These are phyloP conservation scores for Schoenoplectus tabernaemontani DNA, from an alignment of 202 grass and related monocot genomes.

Conservation along the genomic window DNA sequence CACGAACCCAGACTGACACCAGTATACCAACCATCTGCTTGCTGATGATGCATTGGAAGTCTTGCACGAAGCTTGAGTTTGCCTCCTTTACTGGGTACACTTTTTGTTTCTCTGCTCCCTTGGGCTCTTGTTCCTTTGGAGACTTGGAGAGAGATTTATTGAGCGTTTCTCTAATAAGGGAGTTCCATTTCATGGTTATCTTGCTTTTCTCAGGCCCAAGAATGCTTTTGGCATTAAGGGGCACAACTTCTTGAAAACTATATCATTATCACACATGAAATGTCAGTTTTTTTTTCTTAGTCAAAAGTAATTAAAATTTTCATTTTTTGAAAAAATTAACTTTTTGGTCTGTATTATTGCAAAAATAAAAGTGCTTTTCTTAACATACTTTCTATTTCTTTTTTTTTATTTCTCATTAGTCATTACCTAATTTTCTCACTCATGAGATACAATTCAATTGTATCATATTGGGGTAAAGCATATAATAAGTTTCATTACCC, in stretches of 20 bases:
- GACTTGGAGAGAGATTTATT: conserved; percentile 34
- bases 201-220: conserved; percentile 63
- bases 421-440: neutral
- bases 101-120: conserved; percentile 29
- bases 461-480: neutral
- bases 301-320: neutral
- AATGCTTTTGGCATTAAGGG: conserved; percentile 65
- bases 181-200: conserved; percentile 62
- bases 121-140: neutral
- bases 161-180: conserved; percentile 44
- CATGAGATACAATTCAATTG: neutral
- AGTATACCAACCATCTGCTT: conserved; percentile 97
- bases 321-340: neutral
- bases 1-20: conserved; percentile 69
- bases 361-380: neutral
- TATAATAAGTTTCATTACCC: conserved; percentile 29
- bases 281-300: neutral
- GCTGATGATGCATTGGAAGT: conserved; percentile 67
- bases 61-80: conserved; percentile 12
- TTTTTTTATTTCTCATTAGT: neutral
- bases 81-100: conserved; percentile 43
- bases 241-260: conserved; percentile 84
- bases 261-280: neutral
- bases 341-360: neutral
- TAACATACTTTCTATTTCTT: neutral